Percentiles rank a stretch among this genome's conserved stretches.
Conservation (phyloP, 306 rosid species). For the Vigna reflexopilosa region DNA sequence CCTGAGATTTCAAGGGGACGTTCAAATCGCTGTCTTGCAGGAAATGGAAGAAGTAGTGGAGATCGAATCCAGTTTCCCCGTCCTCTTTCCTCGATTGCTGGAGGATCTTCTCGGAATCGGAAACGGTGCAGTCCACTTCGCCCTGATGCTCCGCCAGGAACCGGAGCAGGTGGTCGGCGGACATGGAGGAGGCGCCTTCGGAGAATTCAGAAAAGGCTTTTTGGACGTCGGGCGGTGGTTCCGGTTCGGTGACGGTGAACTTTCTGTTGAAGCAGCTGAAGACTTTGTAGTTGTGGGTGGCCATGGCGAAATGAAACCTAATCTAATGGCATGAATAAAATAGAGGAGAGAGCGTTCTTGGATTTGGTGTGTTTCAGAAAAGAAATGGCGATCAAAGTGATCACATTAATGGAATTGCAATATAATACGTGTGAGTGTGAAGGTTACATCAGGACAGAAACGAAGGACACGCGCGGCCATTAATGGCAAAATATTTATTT, state of each 20-base stretch:
- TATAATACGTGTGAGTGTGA: background rate
- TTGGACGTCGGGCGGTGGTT: constrained; percentile 65
- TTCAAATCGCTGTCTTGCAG: constrained; percentile 58
- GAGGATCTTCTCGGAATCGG: constrained; percentile 49
- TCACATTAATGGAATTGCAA: background rate
- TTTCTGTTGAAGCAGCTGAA: constrained; percentile 65
- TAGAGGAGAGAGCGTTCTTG: background rate
- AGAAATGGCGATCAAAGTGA: background rate
- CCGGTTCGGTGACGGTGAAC: constrained; percentile 56
- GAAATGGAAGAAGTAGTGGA: constrained; percentile 66
- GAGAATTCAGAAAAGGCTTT: constrained; percentile 53
- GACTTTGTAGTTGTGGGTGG: constrained; percentile 58
- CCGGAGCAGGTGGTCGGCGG: constrained; percentile 62
- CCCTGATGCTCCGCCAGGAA: constrained; percentile 66
- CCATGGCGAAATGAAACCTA: constrained; percentile 1
- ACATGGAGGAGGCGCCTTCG: constrained; percentile 50
- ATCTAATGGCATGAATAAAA: background rate
- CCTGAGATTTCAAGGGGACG: constrained; percentile 60
- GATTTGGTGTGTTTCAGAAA: background rate
- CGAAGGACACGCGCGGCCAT: background rate
- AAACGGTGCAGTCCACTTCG: constrained; percentile 44
- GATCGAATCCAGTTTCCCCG: constrained; percentile 32
- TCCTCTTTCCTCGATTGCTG: constrained; percentile 16
- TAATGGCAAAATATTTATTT: background rate
- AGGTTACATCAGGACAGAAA: background rate